Conservation (phyloP, 2,329 filamentous ascomycete genomes). For the Rhynchosporium secalis region DNA sequence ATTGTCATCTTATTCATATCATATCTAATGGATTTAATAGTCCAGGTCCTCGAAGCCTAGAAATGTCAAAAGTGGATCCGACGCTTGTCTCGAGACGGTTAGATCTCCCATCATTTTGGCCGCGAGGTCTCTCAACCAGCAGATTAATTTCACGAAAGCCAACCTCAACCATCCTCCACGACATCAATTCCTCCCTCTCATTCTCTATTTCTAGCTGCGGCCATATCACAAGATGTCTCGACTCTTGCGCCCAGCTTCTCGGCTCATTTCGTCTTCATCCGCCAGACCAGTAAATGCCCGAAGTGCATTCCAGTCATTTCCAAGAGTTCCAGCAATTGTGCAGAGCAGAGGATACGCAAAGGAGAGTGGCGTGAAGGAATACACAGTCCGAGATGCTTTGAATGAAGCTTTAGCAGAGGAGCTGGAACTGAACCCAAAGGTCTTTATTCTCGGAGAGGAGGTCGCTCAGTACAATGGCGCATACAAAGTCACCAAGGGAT, state of each 20-base stretch:
- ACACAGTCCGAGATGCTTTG: conserved; percentile 94
- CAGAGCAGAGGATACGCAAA: conserved; percentile 40
- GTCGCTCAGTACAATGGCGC: conserved; percentile 99
- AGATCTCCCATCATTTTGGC: conserved; percentile 8
- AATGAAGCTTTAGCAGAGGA: conserved; percentile 98
- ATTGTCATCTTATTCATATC: too few relatives aligned
- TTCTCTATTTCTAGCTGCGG: conserved; percentile 25
- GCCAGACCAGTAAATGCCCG: conserved; percentile 48
- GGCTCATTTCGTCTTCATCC: conserved; percentile 60
- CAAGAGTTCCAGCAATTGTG: conserved; percentile 38
- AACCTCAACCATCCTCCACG: conserved; percentile 13
- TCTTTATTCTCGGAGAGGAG: conserved; percentile 95
- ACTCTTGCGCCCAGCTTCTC: conserved; percentile 63
- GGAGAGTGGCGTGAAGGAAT: conserved; percentile 71
- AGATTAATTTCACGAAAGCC: conserved; percentile 12
- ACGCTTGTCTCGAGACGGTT: background rate
- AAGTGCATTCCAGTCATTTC: conserved; percentile 51
- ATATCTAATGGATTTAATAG: too few relatives aligned
- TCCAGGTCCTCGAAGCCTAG: background rate
- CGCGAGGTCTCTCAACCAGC: conserved; percentile 12
- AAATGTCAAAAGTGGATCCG: conserved; percentile 6
- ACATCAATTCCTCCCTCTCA: conserved; percentile 24
- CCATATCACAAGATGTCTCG: conserved; percentile 45
- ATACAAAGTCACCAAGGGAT: conserved; percentile 99
- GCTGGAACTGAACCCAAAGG: conserved; percentile 90